Base-by-base conservation (phyloP, 306 rosid species). In the Sindora glabra region DNA sequence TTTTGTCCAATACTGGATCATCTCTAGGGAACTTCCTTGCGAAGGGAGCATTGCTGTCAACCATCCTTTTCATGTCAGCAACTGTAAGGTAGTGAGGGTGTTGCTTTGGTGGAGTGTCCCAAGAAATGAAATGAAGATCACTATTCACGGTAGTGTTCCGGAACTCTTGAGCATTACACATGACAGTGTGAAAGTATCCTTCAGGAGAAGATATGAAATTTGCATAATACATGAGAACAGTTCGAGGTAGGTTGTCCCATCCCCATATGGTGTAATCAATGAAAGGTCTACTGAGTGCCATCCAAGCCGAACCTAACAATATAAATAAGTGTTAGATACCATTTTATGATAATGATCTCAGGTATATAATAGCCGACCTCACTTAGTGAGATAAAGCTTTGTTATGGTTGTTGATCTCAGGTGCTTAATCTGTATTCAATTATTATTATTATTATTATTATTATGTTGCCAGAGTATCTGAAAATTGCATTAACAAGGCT, bases 241-340 rank as follows among this genome's bases (percentile, higher is more conserved):
- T 63, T 61, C 84, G 67, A 30, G 84, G 84, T 53, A 79, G 62
- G 75, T 79, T 79, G 63, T 79, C 84, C 84, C 84, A 79, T 50
- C 84, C 84, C 84, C 81, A 79, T 54, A 79, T 61, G 26, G 51
- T 18, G 29, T 74, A 79, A 12, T 79, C 84, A 8, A 79, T 66
- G 48, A 79, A 79, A 13, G 74, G 75, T 13, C 75, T 80, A 26
- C 81, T 65, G 47, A 79, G 84, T 81, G 74, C 74, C 80, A 79
- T 75, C 84, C 84, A 79, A 1, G 84, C 84, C 44, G 84, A 79
- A 71, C 84, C 84, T 79, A 50, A 33, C 46, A 71, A 48, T 67
- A 62, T 40, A 62, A 59, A 26, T 41, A 10, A 59, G 60, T 59
- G n/a, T n/a, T n/a, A n/a, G n/a, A n/a, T n/a, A n/a, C n/a, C n/a